These are phyloP conservation scores for Bruguiera hainesii DNA, from an alignment of 441 rosid species.

Conservation along the genomic window DNA sequence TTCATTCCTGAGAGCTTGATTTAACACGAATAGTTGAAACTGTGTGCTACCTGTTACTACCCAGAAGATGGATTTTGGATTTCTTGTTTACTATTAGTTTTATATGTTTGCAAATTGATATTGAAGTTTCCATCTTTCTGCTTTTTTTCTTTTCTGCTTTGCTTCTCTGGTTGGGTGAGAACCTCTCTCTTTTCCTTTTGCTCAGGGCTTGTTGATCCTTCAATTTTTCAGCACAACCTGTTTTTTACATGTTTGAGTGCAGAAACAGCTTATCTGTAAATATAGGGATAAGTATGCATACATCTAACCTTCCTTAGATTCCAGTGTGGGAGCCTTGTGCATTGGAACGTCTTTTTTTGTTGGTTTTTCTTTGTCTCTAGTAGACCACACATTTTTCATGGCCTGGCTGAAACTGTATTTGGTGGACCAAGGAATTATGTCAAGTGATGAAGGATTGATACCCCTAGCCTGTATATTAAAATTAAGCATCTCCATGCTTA, in stretches of 20 bases:
- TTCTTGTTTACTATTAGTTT: background rate
- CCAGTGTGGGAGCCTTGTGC: too few relatives aligned
- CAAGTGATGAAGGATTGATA: constrained; percentile 4
- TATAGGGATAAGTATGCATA: too few relatives aligned
- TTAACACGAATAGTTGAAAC: background rate
- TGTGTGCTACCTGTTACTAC: background rate
- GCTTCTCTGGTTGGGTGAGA: background rate
- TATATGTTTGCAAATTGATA: too few relatives aligned
- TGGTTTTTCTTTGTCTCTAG: constrained; percentile 16
- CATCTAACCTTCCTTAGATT: too few relatives aligned
- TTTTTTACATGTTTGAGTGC: too few relatives aligned
- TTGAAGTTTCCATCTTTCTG: background rate
- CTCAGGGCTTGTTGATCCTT: too few relatives aligned
- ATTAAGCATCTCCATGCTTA: background rate
- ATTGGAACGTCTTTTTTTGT: constrained; percentile 2
- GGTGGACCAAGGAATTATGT: background rate
- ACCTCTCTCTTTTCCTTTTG: too few relatives aligned
- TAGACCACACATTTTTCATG: constrained; percentile 11
- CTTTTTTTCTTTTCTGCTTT: background rate
- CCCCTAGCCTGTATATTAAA: background rate
- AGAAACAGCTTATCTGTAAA: too few relatives aligned
- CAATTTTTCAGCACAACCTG: too few relatives aligned
- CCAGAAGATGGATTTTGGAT: constrained; percentile 12
- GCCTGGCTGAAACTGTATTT: constrained; percentile 2
- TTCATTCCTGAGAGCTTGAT: background rate